phyloP scores from a whole-genome alignment of 2,329 filamentous ascomycete species.

The Fusarium sp. region DNA sequence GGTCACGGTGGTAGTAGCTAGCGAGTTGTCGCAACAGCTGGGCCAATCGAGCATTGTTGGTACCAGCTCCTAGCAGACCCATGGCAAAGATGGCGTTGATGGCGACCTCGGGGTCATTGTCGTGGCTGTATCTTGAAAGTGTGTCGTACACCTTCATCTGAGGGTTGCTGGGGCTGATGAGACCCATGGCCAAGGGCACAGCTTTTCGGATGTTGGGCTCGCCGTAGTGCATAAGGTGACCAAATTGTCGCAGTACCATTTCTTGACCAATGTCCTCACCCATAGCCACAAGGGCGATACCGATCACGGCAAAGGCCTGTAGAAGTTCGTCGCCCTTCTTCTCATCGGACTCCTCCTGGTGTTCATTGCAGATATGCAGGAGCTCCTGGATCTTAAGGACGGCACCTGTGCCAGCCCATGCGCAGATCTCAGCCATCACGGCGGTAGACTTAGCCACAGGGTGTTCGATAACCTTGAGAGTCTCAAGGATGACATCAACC shows the following conservation, averaged over 20 bases:
- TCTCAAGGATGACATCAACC: constrained; percentile 97
- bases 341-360: constrained; percentile 92
- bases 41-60: constrained; percentile 96
- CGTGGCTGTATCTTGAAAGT: constrained; percentile 95
- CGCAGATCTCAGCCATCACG: constrained; percentile 94
- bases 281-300: constrained; percentile 95
- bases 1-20: constrained; percentile 97
- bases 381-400: constrained; percentile 98
- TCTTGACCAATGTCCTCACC: constrained; percentile 98
- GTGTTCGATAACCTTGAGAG: constrained; percentile 95
- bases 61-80: constrained; percentile 95
- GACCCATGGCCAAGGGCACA: constrained; percentile 94
- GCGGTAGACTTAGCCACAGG: constrained; percentile 97
- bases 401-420: constrained; percentile 96
- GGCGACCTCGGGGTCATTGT: constrained; percentile 97
- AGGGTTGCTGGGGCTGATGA: constrained; percentile 96
- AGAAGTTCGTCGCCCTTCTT: constrained; percentile 96
- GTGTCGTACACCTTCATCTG: constrained; percentile 99
- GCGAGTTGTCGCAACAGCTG: constrained; percentile 94
- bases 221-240: constrained; percentile 98
- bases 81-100: constrained; percentile 99
- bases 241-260: constrained; percentile 97
- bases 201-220: constrained; percentile 97
- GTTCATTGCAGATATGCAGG: constrained; percentile 97
- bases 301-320: constrained; percentile 95